These are phyloP conservation scores for Chrysanthemum seticuspe DNA, from an alignment of 129 eudicot species.

Conservation along the genomic window DNA sequence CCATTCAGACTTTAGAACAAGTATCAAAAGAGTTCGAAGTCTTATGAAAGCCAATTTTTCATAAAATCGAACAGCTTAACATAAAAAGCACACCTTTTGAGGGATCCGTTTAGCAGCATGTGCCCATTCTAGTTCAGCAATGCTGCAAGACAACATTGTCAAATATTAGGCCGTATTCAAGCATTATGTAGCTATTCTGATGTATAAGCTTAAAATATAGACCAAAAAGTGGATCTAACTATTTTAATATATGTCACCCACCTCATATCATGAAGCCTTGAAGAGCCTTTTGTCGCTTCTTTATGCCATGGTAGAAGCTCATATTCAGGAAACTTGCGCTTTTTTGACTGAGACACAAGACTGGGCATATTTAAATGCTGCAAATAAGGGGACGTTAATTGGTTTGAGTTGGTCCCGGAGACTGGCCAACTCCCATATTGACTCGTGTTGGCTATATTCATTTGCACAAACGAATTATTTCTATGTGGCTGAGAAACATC, in stretches of 20 bases:
- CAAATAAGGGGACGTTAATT: constrained; percentile 25
- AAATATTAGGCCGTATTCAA: constrained; percentile 22
- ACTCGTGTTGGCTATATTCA: constrained; percentile 38
- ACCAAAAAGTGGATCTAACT: background rate
- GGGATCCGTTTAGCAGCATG: constrained; percentile 47
- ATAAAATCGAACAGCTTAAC: constrained; percentile 4
- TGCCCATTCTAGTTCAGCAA: constrained; percentile 60
- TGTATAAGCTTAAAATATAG: background rate
- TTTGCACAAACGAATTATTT: constrained; percentile 38
- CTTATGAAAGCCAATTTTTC: constrained; percentile 3
- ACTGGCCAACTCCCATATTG: constrained; percentile 40
- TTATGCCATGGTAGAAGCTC: constrained; percentile 67
- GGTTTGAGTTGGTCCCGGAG: constrained; percentile 23
- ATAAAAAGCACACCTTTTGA: constrained; percentile 55
- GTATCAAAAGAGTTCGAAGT: constrained; percentile 5
- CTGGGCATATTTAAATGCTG: constrained; percentile 27
- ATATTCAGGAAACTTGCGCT: constrained; percentile 55
- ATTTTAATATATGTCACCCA: constrained; percentile 20
- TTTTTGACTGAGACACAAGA: constrained; percentile 46
- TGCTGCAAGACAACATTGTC: constrained; percentile 34
- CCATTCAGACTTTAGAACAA: constrained; percentile 16
- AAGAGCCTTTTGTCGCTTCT: constrained; percentile 44
- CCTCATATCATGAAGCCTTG: constrained; percentile 49
- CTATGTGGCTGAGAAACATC: constrained; percentile 34
- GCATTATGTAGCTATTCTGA: background rate